phyloP scores from a whole-genome alignment of 305 asterid species.

The Solanum hybrid region DNA sequence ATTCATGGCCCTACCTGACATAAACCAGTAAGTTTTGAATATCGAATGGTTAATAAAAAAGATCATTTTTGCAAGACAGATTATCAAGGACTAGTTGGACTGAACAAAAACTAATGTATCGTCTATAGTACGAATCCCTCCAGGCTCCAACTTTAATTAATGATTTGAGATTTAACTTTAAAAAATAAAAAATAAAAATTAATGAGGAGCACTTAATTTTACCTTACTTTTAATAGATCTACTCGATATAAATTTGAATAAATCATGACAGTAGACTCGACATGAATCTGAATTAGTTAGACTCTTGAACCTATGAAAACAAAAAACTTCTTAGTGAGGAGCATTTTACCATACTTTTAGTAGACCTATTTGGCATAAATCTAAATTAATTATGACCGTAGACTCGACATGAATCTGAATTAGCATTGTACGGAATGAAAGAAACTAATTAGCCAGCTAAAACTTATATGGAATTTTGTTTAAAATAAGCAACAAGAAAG shows the following conservation, averaged over 20 bases:
- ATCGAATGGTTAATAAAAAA: not conserved
- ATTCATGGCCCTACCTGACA: not conserved
- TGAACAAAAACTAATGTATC: not conserved
- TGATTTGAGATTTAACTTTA: not conserved
- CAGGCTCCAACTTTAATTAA: not conserved
- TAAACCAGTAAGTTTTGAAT: not conserved
- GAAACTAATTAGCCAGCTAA: constrained; percentile 12
- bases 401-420: not conserved
- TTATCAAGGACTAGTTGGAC: not conserved
- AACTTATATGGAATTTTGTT: not conserved
- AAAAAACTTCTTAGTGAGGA: not conserved
- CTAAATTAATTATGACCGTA: not conserved
- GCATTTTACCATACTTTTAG: not conserved
- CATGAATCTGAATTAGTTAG: not conserved
- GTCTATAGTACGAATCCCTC: not conserved
- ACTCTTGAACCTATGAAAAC: not conserved
- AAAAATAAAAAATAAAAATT: not conserved
- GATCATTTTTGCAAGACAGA: not conserved
- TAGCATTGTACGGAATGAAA: not conserved
- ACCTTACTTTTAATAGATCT: not conserved
- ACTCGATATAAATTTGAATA: not conserved
- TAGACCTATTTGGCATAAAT: not conserved
- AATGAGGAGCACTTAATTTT: not conserved
- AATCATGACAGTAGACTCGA: not conserved
- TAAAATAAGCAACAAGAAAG: not conserved